Evolutionary conservation across 768 basidiomycete genomes (phyloP).

Genomic region (Sutorius australiensis): DNA sequence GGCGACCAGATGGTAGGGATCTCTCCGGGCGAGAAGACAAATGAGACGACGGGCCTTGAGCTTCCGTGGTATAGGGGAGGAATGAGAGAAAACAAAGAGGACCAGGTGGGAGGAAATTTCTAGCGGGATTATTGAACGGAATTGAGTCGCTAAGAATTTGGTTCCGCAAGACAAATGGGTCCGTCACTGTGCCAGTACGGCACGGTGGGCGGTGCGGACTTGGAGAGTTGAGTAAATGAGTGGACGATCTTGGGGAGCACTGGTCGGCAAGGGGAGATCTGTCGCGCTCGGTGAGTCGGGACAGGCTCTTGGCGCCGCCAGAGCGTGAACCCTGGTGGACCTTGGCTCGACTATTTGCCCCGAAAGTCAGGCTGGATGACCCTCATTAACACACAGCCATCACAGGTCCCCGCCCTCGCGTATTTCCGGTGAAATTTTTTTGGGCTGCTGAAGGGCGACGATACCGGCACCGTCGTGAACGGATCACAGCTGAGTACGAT

Average conservation of each 20-base stretch:
- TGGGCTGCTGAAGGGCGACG: conserved; percentile 14
- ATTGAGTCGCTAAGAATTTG: conserved; percentile 36
- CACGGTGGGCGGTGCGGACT: conserved; percentile 24
- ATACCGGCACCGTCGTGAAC: conserved; percentile 11
- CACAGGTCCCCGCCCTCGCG: conserved; percentile 37
- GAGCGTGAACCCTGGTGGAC: conserved; percentile 30
- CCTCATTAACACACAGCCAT: conserved; percentile 37
- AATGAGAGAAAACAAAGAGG: conserved; percentile 30
- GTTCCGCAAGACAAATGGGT: conserved; percentile 34
- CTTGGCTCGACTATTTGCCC: conserved; percentile 29
- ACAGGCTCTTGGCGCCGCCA: conserved; percentile 28
- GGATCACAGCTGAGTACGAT: no score
- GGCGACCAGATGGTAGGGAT: conserved; percentile 14
- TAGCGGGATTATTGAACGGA: conserved; percentile 34
- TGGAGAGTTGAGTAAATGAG: conserved; percentile 27
- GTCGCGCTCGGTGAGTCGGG: conserved; percentile 20
- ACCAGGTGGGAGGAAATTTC: conserved; percentile 31
- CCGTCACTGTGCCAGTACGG: conserved; percentile 30
- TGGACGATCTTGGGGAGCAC: conserved; percentile 18
- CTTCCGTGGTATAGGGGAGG: conserved; percentile 26
- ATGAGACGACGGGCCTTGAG: conserved; percentile 20
- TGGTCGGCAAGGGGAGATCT: conserved; percentile 13
- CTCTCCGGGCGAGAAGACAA: conserved; percentile 23
- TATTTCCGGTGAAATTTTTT: conserved; percentile 37
- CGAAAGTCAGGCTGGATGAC: conserved; percentile 31